These are phyloP conservation scores for Adansonia digitata DNA, from an alignment of 345 rosid species.

Conservation along the genomic window DNA sequence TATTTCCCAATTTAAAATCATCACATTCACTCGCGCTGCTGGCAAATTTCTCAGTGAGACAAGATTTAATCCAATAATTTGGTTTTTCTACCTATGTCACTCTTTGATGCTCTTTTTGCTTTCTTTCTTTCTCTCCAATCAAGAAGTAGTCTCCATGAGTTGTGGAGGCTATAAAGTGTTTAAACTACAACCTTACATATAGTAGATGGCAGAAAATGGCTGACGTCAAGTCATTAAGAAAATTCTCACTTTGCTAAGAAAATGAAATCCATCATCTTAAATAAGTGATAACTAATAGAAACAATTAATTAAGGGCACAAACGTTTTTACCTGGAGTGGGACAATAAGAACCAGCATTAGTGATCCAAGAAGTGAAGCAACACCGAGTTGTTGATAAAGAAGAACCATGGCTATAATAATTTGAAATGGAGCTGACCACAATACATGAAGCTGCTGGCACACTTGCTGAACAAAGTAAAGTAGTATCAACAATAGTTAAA, in stretches of 20 bases:
- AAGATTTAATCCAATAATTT: not conserved
- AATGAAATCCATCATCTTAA: not conserved
- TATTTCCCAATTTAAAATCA: not conserved
- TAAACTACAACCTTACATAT: not conserved
- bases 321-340: slow-evolving; percentile 31
- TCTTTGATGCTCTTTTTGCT: not conserved
- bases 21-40: not conserved
- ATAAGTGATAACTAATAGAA: not conserved
- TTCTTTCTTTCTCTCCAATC: not conserved
- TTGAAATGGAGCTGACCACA: slow-evolving; percentile 98
- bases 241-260: not conserved
- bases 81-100: not conserved
- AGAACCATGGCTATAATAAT: slow-evolving; percentile 71
- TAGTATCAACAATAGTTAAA: not conserved
- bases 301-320: not conserved
- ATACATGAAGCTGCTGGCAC: slow-evolving; percentile 70
- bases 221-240: not conserved
- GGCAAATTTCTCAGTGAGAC: not conserved
- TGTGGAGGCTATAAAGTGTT: not conserved
- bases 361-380: slow-evolving; percentile 82
- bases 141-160: not conserved
- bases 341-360: slow-evolving; percentile 67
- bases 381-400: slow-evolving; percentile 82
- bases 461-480: slow-evolving; percentile 55
- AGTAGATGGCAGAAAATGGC: not conserved